Conservation (phyloP, 495 filamentous ascomycete species). For the Penicillium canariense region DNA sequence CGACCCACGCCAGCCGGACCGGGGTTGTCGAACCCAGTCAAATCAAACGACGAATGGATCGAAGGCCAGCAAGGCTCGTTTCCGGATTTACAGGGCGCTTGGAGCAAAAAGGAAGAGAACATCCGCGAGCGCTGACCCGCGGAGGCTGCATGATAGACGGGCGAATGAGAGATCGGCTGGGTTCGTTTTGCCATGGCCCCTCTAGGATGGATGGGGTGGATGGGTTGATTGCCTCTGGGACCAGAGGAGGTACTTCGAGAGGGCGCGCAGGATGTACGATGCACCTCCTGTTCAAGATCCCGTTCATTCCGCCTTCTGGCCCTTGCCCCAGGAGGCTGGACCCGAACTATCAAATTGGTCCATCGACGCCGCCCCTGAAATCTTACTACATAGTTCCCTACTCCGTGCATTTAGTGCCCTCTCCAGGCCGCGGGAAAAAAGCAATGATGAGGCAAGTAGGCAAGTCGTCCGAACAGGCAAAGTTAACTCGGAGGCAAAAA, state of each 20-base stretch:
- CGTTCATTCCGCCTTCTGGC: not conserved
- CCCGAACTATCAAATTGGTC: constrained; percentile 27
- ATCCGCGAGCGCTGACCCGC: constrained; percentile 5
- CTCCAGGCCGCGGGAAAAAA: constrained; percentile 2
- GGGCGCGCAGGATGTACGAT: not conserved
- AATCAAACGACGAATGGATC: constrained; percentile 1
- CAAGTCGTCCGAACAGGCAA: not conserved
- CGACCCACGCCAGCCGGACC: constrained; percentile 6
- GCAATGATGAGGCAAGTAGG: not conserved
- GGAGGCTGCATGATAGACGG: constrained; percentile 16
- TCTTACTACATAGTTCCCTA: not conserved
- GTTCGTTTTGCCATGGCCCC: constrained; percentile 2
- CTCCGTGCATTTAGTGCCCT: not conserved
- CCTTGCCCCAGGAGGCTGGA: constrained; percentile 7
- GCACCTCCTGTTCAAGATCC: no score
- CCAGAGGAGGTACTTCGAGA: not conserved
- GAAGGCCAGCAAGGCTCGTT: constrained; percentile 1
- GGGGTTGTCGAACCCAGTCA: constrained; percentile 8
- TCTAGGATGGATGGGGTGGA: not conserved
- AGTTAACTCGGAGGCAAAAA: constrained; percentile 6
- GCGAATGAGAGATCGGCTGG: constrained; percentile 19
- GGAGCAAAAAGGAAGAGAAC: constrained; percentile 3
- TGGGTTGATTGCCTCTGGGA: not conserved
- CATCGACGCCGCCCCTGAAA: constrained; percentile 18
- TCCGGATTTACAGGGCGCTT: constrained; percentile 20